Conservation (phyloP, 108 stramenopile species). For the Pseudonitzschia multistriata region DNA sequence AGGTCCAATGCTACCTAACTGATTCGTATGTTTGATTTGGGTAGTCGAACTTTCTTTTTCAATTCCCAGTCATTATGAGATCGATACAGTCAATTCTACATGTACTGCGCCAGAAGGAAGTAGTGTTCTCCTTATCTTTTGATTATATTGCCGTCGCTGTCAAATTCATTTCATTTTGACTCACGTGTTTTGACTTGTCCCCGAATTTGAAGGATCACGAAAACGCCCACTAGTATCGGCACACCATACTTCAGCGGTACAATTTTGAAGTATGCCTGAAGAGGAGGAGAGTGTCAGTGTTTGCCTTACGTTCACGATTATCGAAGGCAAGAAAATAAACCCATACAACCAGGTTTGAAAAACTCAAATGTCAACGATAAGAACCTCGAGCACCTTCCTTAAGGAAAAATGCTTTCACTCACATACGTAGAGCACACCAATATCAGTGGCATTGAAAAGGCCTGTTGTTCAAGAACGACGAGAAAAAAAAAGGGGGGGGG, state of each 20-base stretch:
- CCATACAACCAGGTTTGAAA: too few species aligned
- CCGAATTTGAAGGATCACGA: constrained; percentile 25
- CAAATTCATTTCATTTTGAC: constrained; percentile 8
- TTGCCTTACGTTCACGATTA: too few species aligned
- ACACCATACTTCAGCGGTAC: constrained; percentile 42
- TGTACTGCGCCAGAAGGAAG: too few species aligned
- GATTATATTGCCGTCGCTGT: too few species aligned
- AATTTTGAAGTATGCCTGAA: constrained; percentile 51
- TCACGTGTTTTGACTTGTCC: constrained; percentile 41
- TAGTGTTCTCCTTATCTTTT: too few species aligned
- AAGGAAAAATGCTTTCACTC: constrained; percentile 17
- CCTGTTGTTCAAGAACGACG: constrained; percentile 7
- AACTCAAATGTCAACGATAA: not conserved
- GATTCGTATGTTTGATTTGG: too few species aligned
- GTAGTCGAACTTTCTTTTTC: too few species aligned
- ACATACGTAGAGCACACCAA: constrained; percentile 44
- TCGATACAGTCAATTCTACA: not conserved
- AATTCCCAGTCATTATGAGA: not conserved
- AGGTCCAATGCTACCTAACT: too few species aligned
- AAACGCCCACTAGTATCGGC: constrained; percentile 32
- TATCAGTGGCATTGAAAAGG: constrained; percentile 52
- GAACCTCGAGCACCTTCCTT: not conserved
- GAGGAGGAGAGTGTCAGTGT: too few species aligned
- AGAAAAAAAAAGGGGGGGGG: too few species aligned
- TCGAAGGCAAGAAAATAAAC: too few species aligned